These are phyloP conservation scores for Scenedesmus sp. DNA, from an alignment of 163 green algal genomes.

Conservation along the genomic window DNA sequence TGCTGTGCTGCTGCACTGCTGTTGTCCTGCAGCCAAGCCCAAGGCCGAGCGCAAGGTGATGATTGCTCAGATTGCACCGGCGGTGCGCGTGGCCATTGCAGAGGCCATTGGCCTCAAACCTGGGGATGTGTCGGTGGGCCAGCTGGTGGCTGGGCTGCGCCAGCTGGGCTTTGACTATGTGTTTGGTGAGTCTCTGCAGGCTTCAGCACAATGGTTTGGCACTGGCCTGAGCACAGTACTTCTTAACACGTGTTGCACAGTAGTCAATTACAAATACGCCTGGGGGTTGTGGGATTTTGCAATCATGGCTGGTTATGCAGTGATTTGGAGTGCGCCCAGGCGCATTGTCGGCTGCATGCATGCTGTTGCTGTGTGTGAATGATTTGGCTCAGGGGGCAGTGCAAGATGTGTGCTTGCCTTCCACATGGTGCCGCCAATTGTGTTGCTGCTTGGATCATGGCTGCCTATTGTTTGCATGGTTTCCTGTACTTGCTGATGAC, in stretches of 20 bases:
- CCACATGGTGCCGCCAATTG: no score
- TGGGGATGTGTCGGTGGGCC: conserved; percentile 60
- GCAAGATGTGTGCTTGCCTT: no score
- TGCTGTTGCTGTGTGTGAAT: no score
- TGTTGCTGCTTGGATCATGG: background rate
- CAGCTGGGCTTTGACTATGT: conserved; percentile 79
- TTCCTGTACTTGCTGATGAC: background rate
- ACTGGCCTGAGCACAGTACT: no score
- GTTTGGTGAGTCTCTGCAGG: conserved; percentile 62
- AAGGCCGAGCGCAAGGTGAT: conserved; percentile 59
- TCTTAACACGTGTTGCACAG: no score
- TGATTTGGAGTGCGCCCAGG: no score
- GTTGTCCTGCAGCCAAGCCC: background rate
- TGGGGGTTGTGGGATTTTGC: no score
- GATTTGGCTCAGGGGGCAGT: no score
- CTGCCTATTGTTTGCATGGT: background rate
- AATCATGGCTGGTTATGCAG: no score
- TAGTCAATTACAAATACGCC: background rate
- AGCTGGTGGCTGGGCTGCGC: conserved; percentile 73
- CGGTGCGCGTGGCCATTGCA: conserved; percentile 72
- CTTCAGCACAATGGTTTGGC: no score
- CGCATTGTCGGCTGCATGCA: background rate
- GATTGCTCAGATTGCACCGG: conserved; percentile 71
- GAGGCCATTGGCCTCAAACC: conserved; percentile 70
- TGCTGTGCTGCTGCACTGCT: background rate